Evolutionary conservation across 495 filamentous ascomycete species (phyloP).

Genomic region (Pseudomonodictys pantanalensis): DNA sequence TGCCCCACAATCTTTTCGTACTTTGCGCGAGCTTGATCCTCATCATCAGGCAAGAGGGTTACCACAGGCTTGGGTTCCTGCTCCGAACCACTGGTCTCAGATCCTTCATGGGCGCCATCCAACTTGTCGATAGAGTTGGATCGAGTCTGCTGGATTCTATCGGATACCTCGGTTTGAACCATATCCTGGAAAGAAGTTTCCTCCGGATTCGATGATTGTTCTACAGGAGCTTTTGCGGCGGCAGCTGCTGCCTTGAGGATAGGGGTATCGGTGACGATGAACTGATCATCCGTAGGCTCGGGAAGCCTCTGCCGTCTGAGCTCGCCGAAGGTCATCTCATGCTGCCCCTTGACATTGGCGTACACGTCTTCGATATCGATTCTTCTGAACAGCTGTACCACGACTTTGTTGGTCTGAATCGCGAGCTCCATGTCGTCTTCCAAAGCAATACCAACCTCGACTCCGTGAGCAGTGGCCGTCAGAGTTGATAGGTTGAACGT

Average conservation of each 20-base stretch:
- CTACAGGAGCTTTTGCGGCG: neutral
- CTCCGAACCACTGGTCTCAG: no score
- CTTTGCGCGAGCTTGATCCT: slow-evolving; percentile 32
- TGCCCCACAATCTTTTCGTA: slow-evolving; percentile 34
- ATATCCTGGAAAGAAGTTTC: no score
- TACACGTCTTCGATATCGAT: slow-evolving; percentile 42
- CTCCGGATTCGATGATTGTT: neutral
- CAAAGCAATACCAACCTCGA: slow-evolving; percentile 43
- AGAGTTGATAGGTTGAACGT: slow-evolving; percentile 40
- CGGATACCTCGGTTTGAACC: no score
- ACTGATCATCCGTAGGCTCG: slow-evolving; percentile 31
- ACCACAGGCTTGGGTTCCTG: slow-evolving; percentile 25
- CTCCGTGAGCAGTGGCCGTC: slow-evolving; percentile 38
- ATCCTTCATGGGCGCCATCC: no score
- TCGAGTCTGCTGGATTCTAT: no score
- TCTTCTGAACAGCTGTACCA: slow-evolving; percentile 37
- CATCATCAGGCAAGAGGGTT: slow-evolving; percentile 34
- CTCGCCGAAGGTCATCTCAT: slow-evolving; percentile 42
- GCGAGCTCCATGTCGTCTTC: slow-evolving; percentile 45
- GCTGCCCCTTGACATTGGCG: slow-evolving; percentile 42
- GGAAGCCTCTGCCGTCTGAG: slow-evolving; percentile 8
- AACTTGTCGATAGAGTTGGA: no score
- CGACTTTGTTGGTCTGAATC: slow-evolving; percentile 39
- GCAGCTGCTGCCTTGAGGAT: slow-evolving; percentile 36
- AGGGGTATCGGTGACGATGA: slow-evolving; percentile 35